Base-by-base conservation (phyloP, 495 filamentous ascomycete species). In the Aspergillus carlsbadensis region DNA sequence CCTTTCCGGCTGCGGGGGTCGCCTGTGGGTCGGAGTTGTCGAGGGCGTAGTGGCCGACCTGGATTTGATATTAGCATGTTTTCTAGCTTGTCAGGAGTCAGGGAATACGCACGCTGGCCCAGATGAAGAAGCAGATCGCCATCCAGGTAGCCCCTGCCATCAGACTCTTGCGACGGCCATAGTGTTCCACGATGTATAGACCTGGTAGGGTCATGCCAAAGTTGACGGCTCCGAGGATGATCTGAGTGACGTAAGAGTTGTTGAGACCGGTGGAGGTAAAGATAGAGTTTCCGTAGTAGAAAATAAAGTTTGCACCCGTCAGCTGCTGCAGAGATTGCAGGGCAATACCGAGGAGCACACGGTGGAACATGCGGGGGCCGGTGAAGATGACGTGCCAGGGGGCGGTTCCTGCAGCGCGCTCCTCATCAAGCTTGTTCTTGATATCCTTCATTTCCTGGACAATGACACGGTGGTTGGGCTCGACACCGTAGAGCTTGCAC, bases 271-370 rank as follows among this genome's bases (percentile, higher is more conserved):
- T 84, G 33, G 85, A 81, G 21, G 73, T 60, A 74, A 92, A 92
- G 71, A 88, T 85, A 48, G 75, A 82, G 59, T 87, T 88, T 43
- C 88, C 87, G 67, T 89, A 92, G 73, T 91, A 91, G 76, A 92
- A 91, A 72, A 90, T 86, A 75, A 88, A 92, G 70, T 91, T 91
- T 56, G 84, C 87, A 47, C 86, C 85, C 33, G 85, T 86, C 13
- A 88, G 74, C 67, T 90, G 89, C 62, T 91, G 87, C 29, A 88
- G 78, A 10, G 84, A 82, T 70, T 92, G 89, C 6, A 94, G 76
- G 29, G 78, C 71, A 33, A 91, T 81, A 26, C 88, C 90, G 1
- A 92, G 77, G 17, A 83, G 21, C 1, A 84, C 87, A 53, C 90
- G 83, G 73, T 90, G 87, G 33, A 85, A 66, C 87, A 91, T 91